Evolutionary conservation across 148 eudicot genomes (phyloP), one percentile per base, ranked within the genome.

Genomic region (Euryodendron excelsum): DNA sequence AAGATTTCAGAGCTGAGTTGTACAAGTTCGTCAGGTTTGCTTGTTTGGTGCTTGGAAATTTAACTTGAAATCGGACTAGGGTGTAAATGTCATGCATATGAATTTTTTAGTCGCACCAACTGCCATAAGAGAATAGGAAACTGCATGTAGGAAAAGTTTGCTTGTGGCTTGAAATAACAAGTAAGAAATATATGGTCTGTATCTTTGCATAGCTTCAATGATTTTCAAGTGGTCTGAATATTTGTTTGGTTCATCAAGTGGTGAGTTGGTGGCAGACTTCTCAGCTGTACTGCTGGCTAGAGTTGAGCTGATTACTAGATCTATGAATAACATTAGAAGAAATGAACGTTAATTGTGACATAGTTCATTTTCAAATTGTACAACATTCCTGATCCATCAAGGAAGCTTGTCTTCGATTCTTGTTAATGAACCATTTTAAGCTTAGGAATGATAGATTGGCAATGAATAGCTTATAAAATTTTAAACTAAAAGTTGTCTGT

Each of bases 1-100:
- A 79, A 83, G 81, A 55, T 48, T 37, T 28, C 53, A 65, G 41
- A 47, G 68, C 17, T 45, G 69, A 39, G 72, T 8, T 41, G 12
- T 39, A 5, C 28, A 60, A 5, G 20, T 12, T 39, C 31, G 56
- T 63, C 28, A 34, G 31, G 30, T 63, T 63, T 63, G n/a, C 59
- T 45, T 37, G 56, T 61, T 39, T 75, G 36, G 56, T 60, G 48
- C 50, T 75, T 37, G 36, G 8, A 25, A 60, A 10, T 60, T 17
- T 47, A 27, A 34, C 9, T 75, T 60, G 15, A 23, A 23, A 41
- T 28, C 39, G 53, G 3, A 10, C 30, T 33, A 23, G 25, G 41
- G 27, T 62, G 27, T 30, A 4, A 62, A 18, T 59, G 28, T 44
- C 63, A 12, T 33, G 37, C 63, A 2, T 39, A 68, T 47, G 4